Base-by-base conservation (phyloP, 306 rosid genomes). In the Oemleria cerasiformis region DNA sequence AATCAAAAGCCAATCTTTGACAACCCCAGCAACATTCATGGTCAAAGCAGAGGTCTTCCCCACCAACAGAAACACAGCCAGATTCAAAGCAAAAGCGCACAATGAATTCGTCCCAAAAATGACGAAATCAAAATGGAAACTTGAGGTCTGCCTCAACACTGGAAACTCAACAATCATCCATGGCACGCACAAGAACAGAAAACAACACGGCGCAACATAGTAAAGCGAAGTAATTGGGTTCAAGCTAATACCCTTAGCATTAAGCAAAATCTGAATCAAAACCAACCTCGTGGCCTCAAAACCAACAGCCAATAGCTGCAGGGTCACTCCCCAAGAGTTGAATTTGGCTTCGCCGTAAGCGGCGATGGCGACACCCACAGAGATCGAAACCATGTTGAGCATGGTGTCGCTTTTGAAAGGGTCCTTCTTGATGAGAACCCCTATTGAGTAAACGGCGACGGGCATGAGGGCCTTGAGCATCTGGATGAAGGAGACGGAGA, bases 21-120 rank as follows among this genome's bases (percentile, higher is more conserved):
- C 97, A 44, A 91, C 99, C 13, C 99, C 99, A 42, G 99, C 99
- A 16, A 94, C 99, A 69, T 94, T 94, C 99, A 94, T 91, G 0
- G 99, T 94, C 86, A 94, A 73, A 6, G 99, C 99, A 8, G 99
- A 94, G 0, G 99, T 94, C 91, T 94, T 94, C 0, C 99, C 99
- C 4, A 94, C 99, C 3, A 94, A 78, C 80, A 94, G 77, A 73
- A 94, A 94, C 78, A 94, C 97, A 0, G 92, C 97, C 1, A 94
- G 86, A 51, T 94, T 94, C 86, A 94, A 17, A 9, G 97, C 99
- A 41, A 91, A 94, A 0, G 99, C 99, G 36, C 97, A 94, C 0
- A 87, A 3, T 0, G 99, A 85, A 80, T 94, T 94, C 2, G 90
- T 86, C 16, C 99, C 99, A 4, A 94, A 94, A 64, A 88, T 61